Percentiles rank a stretch among this genome's conserved stretches.
Conservation (phyloP, 2,329 filamentous ascomycete species). For the Xylariales sp. region DNA sequence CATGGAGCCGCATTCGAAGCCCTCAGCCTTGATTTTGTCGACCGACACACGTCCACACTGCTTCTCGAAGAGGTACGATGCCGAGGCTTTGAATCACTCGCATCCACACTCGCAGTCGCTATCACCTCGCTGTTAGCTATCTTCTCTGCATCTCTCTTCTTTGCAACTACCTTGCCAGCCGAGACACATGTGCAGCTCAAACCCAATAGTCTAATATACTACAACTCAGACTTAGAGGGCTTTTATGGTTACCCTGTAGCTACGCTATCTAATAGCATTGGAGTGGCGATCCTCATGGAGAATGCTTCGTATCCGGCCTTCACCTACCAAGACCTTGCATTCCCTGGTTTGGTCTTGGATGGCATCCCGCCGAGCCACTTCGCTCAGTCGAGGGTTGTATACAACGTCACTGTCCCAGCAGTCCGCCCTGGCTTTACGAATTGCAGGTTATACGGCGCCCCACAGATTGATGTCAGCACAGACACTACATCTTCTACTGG, state of each 20-base stretch:
- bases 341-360: constrained; percentile 6
- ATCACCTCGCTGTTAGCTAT: constrained; percentile 13
- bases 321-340: constrained; percentile 18
- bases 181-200: constrained; percentile 3
- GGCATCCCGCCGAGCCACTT: not conserved
- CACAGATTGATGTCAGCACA: not conserved
- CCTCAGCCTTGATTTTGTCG: constrained; percentile 14
- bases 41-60: constrained; percentile 11
- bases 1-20: constrained; percentile 2
- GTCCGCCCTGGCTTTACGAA: constrained; percentile 1
- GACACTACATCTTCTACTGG: not conserved
- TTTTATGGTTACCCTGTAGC: too few species aligned
- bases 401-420: constrained; percentile 8
- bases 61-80: not conserved
- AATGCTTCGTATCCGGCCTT: constrained; percentile 21
- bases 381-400: not conserved
- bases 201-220: constrained; percentile 10
- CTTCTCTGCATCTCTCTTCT: constrained; percentile 25
- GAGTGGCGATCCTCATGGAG: constrained; percentile 5
- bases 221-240: not conserved
- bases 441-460: constrained; percentile 6
- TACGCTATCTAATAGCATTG: not conserved
- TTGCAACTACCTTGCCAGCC: constrained; percentile 3
- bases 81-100: constrained; percentile 5
- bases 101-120: constrained; percentile 12